Evolutionary conservation across 805 yeast genomes (phyloP).

Genomic region (Candida railenensis): DNA sequence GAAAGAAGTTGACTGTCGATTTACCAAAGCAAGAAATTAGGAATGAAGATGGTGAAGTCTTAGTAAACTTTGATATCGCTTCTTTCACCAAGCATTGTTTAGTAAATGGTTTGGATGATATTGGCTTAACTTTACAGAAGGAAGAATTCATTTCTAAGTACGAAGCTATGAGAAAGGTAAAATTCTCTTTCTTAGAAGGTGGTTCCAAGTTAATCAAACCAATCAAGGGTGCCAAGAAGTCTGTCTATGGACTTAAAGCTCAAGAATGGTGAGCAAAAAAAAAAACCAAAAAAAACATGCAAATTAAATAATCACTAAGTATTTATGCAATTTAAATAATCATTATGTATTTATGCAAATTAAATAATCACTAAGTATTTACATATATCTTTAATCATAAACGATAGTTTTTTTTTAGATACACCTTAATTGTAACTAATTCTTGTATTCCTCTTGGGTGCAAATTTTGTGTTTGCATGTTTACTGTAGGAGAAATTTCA

Average conservation of each 20-base stretch:
- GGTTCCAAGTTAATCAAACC: constrained; percentile 73
- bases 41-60: constrained; percentile 54
- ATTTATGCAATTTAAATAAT: too few species aligned
- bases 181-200: constrained; percentile 90
- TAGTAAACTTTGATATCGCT: constrained; percentile 86
- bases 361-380: too few species aligned
- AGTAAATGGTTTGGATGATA: constrained; percentile 93
- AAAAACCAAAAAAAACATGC: not conserved
- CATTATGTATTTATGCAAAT: too few species aligned
- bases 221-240: constrained; percentile 64
- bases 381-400: too few species aligned
- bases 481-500: not conserved
- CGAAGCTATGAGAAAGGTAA: constrained; percentile 74
- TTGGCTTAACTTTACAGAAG: constrained; percentile 91
- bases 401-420: too few species aligned
- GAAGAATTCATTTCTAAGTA: constrained; percentile 72
- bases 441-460: too few species aligned
- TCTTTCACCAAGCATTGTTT: constrained; percentile 92
- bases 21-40: constrained; percentile 83
- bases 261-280: constrained; percentile 63
- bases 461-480: too few species aligned
- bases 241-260: constrained; percentile 61
- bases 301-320: too few species aligned
- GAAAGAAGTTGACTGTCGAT: constrained; percentile 73
- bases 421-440: too few species aligned